Evolutionary conservation across 148 eudicot species (phyloP), one percentile per base, ranked within the genome.

Genomic region (Camellia granthamiana): DNA sequence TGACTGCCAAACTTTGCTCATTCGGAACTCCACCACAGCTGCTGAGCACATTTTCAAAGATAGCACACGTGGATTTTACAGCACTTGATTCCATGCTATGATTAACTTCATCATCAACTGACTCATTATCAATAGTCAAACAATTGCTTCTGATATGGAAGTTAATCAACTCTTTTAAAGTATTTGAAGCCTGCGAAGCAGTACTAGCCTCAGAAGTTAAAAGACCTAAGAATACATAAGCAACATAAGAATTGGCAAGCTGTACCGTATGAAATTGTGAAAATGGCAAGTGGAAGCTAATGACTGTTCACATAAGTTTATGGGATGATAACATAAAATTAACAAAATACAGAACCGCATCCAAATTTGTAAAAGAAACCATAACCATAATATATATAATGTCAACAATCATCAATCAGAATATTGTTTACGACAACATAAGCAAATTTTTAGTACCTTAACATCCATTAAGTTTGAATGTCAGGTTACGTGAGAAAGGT

Each of bases 101-200:
- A 23, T 42, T 47, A 80, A 61, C 81, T 69, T 81, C 80, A 75
- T 86, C 83, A 58, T 77, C 83, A 76, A 79, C 80, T 60, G 72
- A 71, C 72, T 81, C 78, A 65, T 77, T 74, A 44, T 78, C 79
- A 15, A 49, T 52, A 46, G 81, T 83, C 70, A 79, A 63, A 19
- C 85, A 74, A 30, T 16, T 46, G 54, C 82, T 73, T 60, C 73
- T 73, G 68, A 89, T 72, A 64, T 86, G 91, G 15, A 77, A 79
- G 72, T 74, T 72, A 60, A 95, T 87, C 84, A 93, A 77, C 44
- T 86, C 92, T 86, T 84, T 88, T 69, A 93, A 78, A 69, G 91
- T 79, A 81, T 74, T 77, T 81, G 96, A 89, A 69, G 92, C 86
- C 77, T 87, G 83, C 46, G 81, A 77, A 68, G 94, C 91, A 72